Conservation (phyloP, 352 stramenopile genomes). For the Pythium phragmiticola region DNA sequence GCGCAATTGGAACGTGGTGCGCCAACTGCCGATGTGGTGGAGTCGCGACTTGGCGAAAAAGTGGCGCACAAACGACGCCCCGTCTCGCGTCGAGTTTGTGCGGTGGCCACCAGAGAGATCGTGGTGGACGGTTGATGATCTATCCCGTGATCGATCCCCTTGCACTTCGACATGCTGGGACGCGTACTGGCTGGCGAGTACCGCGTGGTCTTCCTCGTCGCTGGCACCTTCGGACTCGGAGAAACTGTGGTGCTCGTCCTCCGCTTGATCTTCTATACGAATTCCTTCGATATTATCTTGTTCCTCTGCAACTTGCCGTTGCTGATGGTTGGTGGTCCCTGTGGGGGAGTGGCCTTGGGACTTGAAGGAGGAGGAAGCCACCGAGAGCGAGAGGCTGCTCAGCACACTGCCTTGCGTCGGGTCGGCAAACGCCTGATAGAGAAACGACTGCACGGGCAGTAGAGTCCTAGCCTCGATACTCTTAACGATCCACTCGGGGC, state of each 20-base stretch:
- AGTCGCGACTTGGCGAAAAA: conserved; percentile 86
- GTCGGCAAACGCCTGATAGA: conserved; percentile 83
- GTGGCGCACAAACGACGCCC: conserved; percentile 67
- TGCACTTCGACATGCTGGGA: conserved; percentile 5
- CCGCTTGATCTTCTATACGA: not conserved
- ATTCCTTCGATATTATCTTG: not conserved
- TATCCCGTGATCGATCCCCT: not conserved
- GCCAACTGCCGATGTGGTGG: conserved; percentile 84
- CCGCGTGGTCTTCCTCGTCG: conserved; percentile 26
- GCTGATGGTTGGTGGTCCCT: not conserved
- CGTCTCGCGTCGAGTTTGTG: conserved; percentile 71
- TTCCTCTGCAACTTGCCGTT: not conserved
- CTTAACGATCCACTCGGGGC: conserved; percentile 92
- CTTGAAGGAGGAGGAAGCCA: not conserved
- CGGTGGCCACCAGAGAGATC: not conserved
- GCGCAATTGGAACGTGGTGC: conserved; percentile 70
- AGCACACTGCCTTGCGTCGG: conserved; percentile 55
- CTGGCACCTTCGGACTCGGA: conserved; percentile 29
- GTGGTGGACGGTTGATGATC: not conserved
- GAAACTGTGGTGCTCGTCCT: conserved; percentile 21
- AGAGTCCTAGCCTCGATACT: conserved; percentile 75
- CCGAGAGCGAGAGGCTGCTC: conserved; percentile 25
- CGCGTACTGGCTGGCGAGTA: conserved; percentile 17
- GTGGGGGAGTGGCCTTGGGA: not conserved
- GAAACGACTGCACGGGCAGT: conserved; percentile 76